Percentiles rank a stretch among this genome's conserved stretches.
Conservation (phyloP, 352 stramenopile species). For the Globisporangium paroecandrum region DNA sequence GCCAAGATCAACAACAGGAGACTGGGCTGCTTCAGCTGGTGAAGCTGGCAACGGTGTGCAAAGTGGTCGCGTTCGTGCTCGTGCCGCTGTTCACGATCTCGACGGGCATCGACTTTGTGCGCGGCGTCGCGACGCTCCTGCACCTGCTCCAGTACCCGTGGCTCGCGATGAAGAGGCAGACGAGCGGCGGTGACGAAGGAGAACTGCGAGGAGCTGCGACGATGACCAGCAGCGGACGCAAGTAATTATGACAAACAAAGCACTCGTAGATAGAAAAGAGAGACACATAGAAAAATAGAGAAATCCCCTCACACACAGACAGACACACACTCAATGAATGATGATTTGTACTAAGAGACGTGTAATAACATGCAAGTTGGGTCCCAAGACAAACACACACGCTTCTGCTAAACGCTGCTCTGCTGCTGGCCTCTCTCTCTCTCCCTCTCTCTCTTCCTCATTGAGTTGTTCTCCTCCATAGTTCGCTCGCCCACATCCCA, state of each 20-base stretch:
- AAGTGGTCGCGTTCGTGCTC: slow-evolving; percentile 39
- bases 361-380: slow-evolving; percentile 12
- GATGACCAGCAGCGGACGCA: neutral
- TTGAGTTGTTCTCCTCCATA: neutral
- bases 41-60: slow-evolving; percentile 18
- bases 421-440: neutral
- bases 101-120: slow-evolving; percentile 53
- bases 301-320: neutral
- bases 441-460: slow-evolving; percentile 7
- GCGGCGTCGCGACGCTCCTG: slow-evolving; percentile 44
- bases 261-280: neutral
- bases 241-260: neutral
- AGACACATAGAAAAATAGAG: slow-evolving; percentile 4
- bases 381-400: neutral
- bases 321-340: slow-evolving; percentile 1
- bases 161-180: slow-evolving; percentile 8
- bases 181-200: neutral
- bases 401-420: neutral
- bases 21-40: neutral
- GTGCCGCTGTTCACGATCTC: slow-evolving; percentile 59
- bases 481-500: neutral
- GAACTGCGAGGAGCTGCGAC: neutral
- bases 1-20: neutral
- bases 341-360: slow-evolving; percentile 6
- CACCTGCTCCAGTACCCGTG: slow-evolving; percentile 51